Base-by-base conservation (phyloP, 495 filamentous ascomycete genomes). In the Neurospora tetraspora region DNA sequence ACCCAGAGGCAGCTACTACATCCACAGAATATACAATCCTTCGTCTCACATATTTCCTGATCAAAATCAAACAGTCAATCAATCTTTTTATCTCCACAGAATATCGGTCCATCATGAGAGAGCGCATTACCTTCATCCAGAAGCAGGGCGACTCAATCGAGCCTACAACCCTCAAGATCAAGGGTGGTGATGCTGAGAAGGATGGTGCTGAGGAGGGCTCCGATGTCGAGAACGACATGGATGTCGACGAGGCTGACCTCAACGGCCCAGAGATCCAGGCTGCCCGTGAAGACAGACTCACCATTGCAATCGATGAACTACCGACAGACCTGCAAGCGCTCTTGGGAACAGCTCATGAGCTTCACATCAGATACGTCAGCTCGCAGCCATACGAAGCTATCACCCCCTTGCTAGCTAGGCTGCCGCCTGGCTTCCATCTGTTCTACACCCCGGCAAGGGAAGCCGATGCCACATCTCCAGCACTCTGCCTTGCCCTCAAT, bases 361-460 rank as follows among this genome's bases (percentile, higher is more conserved):
- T 97, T 39, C 92, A 94, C 80, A 84, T 98, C 70, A 86, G 93
- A 78, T 98, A 94, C 92, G 87, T 89, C 18, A 89, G 87, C 31
- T 81, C 87, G 6, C 74, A 73, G 7, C 74, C 85, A 3, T 93
- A 91, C 76, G 80, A 86, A 39, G 78, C 87, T 2, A 76, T 90
- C 38, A 81, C 89, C 65, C 95, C 96, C 36, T 92, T 95, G 77
- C 80, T 87, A 38, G 91, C 94, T 70, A 87, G 91, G 73, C 81
- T 94, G 39, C 88, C 92, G 7, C 89, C 94, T 3, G 96, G 96
- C 31, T 83, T 98, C 11, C 94, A 98, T 86, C 85, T 94, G 34
- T 91, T 92, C 77, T 93, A 91, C 76, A 92, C 90, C 0, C 91
- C 92, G 10, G 73, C 76, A n/a, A 74, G 76, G 10, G 76, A 80